These are phyloP conservation scores for Pichia membranifaciens DNA, from an alignment of 805 yeast genomes.

Conservation along the genomic window DNA sequence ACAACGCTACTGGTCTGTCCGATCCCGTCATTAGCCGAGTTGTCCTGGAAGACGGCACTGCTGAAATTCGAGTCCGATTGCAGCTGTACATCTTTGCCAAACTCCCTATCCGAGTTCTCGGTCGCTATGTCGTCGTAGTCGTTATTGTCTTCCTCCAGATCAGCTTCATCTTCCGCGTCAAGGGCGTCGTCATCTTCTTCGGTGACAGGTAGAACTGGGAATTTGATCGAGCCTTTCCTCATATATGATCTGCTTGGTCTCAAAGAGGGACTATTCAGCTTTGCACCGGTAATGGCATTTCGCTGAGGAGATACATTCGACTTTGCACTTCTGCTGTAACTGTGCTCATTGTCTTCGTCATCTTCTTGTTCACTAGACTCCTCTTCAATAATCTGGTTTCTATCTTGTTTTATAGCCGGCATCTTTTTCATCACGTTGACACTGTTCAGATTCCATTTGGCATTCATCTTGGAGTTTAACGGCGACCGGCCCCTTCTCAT, in stretches of 20 bases:
- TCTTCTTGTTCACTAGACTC: conserved; percentile 10
- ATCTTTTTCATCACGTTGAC: conserved; percentile 11
- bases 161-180: conserved; percentile 13
- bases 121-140: conserved; percentile 34
- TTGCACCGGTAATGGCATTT: not conserved
- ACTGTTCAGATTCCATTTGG: conserved; percentile 26
- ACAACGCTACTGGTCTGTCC: not conserved
- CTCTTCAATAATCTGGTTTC: conserved; percentile 42
- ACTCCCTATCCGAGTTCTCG: conserved; percentile 2
- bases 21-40: not conserved
- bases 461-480: conserved; percentile 23
- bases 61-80: not conserved
- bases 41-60: not conserved
- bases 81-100: not conserved
- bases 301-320: conserved; percentile 10
- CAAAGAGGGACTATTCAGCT: not conserved
- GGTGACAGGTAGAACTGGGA: conserved; percentile 12
- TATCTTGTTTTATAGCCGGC: conserved; percentile 41
- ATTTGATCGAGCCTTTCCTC: conserved; percentile 7
- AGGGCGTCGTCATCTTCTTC: conserved; percentile 15
- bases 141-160: conserved; percentile 30
- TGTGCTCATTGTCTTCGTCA: conserved; percentile 6
- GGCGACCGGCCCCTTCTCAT: conserved; percentile 32
- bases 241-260: conserved; percentile 11
- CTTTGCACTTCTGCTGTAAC: not conserved